Percentiles rank a stretch among this genome's conserved stretches.
Conservation (phyloP, 768 basidiomycete species). For the Pholiota microspora region DNA sequence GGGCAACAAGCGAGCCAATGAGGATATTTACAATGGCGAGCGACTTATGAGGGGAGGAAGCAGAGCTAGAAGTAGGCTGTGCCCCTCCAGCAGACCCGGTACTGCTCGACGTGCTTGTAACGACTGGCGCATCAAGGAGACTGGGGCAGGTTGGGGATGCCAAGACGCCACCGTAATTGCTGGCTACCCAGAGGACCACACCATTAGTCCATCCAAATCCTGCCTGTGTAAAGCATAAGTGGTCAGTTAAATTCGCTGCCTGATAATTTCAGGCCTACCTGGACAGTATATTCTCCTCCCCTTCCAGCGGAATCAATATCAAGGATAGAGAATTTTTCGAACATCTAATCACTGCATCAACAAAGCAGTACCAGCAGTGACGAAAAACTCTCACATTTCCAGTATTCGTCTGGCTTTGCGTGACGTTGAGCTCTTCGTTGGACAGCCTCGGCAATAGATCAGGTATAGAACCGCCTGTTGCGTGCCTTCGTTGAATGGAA, state of each 20-base stretch:
- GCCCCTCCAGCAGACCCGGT: not conserved
- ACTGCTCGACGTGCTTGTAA: not conserved
- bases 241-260: not conserved
- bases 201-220: constrained; percentile 93
- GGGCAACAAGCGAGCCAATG: not conserved
- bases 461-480: constrained; percentile 84
- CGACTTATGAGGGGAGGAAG: not conserved
- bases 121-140: constrained; percentile 26
- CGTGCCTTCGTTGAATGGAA: constrained; percentile 49
- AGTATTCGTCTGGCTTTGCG: constrained; percentile 60
- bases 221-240: constrained; percentile 33
- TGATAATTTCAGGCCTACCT: constrained; percentile 39
- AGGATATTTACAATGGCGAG: not conserved
- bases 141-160: constrained; percentile 63
- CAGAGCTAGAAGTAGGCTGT: constrained; percentile 9
- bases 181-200: constrained; percentile 72
- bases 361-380: constrained; percentile 5
- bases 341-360: constrained; percentile 59
- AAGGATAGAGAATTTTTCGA: constrained; percentile 80
- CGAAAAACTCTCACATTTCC: constrained; percentile 59
- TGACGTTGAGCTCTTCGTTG: constrained; percentile 66
- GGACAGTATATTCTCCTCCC: constrained; percentile 89
- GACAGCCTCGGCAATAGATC: constrained; percentile 69
- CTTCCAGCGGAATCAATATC: constrained; percentile 78
- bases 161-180: constrained; percentile 59